A percentile compares a stretch with the other conserved stretches of the same genome.
Conservation (phyloP, 768 basidiomycete species). For the Russula lepida region DNA sequence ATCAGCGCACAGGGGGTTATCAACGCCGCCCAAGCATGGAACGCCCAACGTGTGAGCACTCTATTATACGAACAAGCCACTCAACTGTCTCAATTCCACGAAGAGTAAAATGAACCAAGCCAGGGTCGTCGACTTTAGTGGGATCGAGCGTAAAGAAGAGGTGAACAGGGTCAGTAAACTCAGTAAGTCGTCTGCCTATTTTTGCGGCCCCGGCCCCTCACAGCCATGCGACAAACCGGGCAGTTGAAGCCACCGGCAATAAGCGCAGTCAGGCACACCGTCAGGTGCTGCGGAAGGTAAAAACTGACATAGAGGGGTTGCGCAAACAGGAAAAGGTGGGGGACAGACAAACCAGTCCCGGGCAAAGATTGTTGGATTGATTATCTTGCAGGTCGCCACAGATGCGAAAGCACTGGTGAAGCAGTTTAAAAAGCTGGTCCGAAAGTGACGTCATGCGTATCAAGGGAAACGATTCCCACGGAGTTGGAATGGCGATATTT, state of each 20-base stretch:
- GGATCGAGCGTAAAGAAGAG: conserved; percentile 4
- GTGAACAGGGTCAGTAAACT: conserved; percentile 15
- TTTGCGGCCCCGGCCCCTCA: not conserved
- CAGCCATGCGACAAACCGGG: not conserved
- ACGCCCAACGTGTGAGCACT: conserved; percentile 5
- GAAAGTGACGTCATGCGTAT: not conserved
- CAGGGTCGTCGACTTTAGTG: conserved; percentile 4
- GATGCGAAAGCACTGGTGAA: conserved; percentile 13
- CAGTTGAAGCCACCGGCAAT: conserved; percentile 9
- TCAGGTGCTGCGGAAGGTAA: conserved; percentile 12
- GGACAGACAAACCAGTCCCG: not conserved
- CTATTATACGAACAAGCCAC: not conserved
- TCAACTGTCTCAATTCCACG: not conserved
- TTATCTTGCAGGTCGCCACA: not conserved
- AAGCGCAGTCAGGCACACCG: conserved; percentile 7
- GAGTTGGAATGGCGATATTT: not conserved
- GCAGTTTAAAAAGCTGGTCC: conserved; percentile 11
- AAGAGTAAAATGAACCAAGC: conserved; percentile 7
- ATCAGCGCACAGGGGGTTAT: not conserved
- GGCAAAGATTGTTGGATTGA: not conserved
- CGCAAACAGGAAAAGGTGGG: conserved; percentile 15
- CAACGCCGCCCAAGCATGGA: conserved; percentile 8
- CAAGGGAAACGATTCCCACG: not conserved
- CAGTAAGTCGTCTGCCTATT: not conserved
- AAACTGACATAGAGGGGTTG: not conserved